phyloP scores from a whole-genome alignment of 2,329 filamentous ascomycete genomes.

The Aspergillus flavus region DNA sequence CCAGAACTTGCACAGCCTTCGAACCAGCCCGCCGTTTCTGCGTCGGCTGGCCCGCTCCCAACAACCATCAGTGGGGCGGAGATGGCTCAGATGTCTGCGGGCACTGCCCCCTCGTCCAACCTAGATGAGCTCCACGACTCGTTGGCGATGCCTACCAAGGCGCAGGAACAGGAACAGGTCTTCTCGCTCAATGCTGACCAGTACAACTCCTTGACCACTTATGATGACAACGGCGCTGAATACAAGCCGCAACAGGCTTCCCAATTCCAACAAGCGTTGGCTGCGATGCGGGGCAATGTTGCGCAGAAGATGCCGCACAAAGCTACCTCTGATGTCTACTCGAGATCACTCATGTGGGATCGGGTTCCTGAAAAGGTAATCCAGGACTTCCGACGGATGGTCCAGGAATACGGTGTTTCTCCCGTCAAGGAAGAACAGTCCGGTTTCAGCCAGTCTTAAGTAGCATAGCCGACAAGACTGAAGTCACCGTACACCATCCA shows the following conservation, averaged over 20 bases:
- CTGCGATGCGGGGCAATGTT: slow-evolving; percentile 71
- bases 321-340: slow-evolving; percentile 84
- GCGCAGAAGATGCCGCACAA: slow-evolving; percentile 58
- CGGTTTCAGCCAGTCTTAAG: slow-evolving; percentile 20
- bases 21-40: slow-evolving; percentile 28
- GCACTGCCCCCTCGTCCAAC: slow-evolving; percentile 34
- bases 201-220: slow-evolving; percentile 81
- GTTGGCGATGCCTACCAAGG: slow-evolving; percentile 74
- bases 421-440: slow-evolving; percentile 37
- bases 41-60: slow-evolving; percentile 28
- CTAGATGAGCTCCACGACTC: slow-evolving; percentile 69
- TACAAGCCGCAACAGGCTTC: slow-evolving; percentile 45
- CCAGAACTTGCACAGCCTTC: slow-evolving; percentile 57
- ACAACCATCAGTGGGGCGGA: slow-evolving; percentile 41
- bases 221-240: slow-evolving; percentile 54
- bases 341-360: slow-evolving; percentile 89
- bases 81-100: slow-evolving; percentile 43
- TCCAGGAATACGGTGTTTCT: slow-evolving; percentile 66
- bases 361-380: slow-evolving; percentile 92
- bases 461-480: slow-evolving; percentile 12
- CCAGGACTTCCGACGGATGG: slow-evolving; percentile 87
- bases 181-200: slow-evolving; percentile 85
- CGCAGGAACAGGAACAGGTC: slow-evolving; percentile 84
- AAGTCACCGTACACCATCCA: slow-evolving; percentile 10
- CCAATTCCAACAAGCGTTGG: slow-evolving; percentile 65